Evolutionary conservation across 352 stramenopile genomes (phyloP), one percentile per base, ranked within the genome.

Genomic region (Pythium volutum): DNA sequence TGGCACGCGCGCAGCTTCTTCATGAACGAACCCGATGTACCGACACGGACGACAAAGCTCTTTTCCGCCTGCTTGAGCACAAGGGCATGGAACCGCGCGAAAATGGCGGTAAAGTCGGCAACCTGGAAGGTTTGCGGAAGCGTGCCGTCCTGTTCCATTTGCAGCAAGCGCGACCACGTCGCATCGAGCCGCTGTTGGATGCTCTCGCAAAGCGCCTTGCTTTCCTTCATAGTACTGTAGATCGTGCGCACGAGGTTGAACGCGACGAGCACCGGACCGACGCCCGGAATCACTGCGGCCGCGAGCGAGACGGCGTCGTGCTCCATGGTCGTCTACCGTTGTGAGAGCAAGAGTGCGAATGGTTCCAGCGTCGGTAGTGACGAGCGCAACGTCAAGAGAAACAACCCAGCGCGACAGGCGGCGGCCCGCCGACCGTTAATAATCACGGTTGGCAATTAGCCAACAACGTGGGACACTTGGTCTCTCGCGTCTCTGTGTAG

Each of bases 41-140:
- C 64, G 3, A 71, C 29, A 9, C 58, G 57, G 46, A 67, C 38
- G 25, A 71, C 27, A 22, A 60, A 25, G 16, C n/a, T 63, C 53
- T 71, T 71, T 5, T 63, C 29, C 6, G 47, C 34, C 25, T 71
- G 58, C 53, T 65, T 62, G 33, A 52, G 25, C 33, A 71, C 50
- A 23, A 70, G 51, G 26, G 51, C 43, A 27, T 65, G 56, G 62
- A 65, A 70, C 4, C 36, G 27, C n/a, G 55, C 36, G 43, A 67
- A 45, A 20, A 67, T 67, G 14, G 54, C 46, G 15, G 62, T 69
- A 45, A 69, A 69, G 41, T 69, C 62, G 18, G 47, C 23, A 5
- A 69, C 42, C 8, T 55, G 51, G 31, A 69, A 69, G 18, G 42
- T 45, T 2, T 3, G 39, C 2, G 62, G 62, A 16, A 64, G 38